Evolutionary conservation across 164 flowering plant species (phyloP), one percentile per base, ranked within the genome.

Genomic region (Umbellularia californica): DNA sequence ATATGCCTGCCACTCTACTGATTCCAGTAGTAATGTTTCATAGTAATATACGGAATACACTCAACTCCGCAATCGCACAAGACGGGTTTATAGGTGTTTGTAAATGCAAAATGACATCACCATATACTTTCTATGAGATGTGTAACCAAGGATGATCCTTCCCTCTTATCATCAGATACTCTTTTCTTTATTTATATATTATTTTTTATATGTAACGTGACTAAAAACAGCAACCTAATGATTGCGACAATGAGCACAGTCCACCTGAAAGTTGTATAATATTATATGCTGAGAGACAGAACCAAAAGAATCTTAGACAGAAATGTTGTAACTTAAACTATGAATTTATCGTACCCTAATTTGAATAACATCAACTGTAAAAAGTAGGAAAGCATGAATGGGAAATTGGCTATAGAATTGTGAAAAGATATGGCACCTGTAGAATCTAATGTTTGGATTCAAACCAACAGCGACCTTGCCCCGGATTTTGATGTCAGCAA

Each of bases 391-490:
- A 67, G 69, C 14, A 58, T 82, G 33, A 25, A 12, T 51, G 51
- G 33, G 17, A 19, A 19, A 22, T n/a, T 10, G 60, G 60, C 7
- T 3, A 41, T 11, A 19, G 33, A 51, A 28, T 23, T 6, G 27
- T 78, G 27, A 47, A 25, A 52, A 23, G 27, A 23, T 19, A 55
- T 22, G 19, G 17, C 50, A 93, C 99, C 99, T 88, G 82, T 95
- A 95, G 66, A 95, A 88, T 82, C 99, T 88, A 81, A 95, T 90
- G 80, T 90, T 95, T 27, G 99, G 98, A 78, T 95, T 93, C 80
- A 95, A 86, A 17, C 99, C 99, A 75, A 92, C 91, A 71, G 98
- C 98, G 80, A 85, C 85, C 84, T 83, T 92, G 58, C 96, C 93
- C 25, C 90, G 84, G 69, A 93, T 89, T 83, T 84, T 90, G 24